These are phyloP conservation scores for Arthrobotrys pseudoclavata DNA, from an alignment of 2,329 filamentous ascomycete species.

Conservation along the genomic window DNA sequence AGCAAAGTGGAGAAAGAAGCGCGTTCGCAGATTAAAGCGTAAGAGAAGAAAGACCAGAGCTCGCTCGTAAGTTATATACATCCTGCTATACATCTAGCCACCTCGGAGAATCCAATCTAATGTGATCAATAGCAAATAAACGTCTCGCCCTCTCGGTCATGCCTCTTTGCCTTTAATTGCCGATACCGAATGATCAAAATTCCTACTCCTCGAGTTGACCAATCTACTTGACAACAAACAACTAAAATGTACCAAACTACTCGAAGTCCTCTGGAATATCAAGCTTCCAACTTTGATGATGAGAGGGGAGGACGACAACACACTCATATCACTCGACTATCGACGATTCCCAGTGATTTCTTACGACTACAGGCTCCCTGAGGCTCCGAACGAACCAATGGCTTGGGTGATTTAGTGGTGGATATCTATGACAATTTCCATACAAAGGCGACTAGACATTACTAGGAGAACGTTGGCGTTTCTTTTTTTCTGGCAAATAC, in stretches of 20 bases:
- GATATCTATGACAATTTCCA: conserved; percentile 25
- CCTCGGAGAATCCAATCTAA: neutral
- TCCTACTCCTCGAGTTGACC: conserved; percentile 23
- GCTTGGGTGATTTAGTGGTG: conserved; percentile 9
- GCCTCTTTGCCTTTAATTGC: conserved; percentile 47
- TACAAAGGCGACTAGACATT: conserved; percentile 33
- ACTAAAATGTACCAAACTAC: neutral
- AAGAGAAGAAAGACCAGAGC: conserved; percentile 99
- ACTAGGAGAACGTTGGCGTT: conserved; percentile 43
- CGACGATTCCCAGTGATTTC: conserved; percentile 12
- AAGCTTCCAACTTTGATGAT: conserved; percentile 22
- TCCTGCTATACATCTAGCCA: neutral
- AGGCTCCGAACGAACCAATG: conserved; percentile 11
- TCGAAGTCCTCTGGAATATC: conserved; percentile 25
- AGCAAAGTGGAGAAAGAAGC: conserved; percentile 99
- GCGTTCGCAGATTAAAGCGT: conserved; percentile 97
- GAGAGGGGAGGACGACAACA: conserved; percentile 22
- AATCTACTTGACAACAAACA: neutral
- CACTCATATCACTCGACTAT: conserved; percentile 32
- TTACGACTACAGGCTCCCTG: neutral
- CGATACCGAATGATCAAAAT: conserved; percentile 43
- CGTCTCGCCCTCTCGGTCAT: conserved; percentile 57
- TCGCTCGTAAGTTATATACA: conserved; percentile 79
- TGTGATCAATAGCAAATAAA: conserved; percentile 53
- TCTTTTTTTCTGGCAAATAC: conserved; percentile 36